Base-by-base conservation (phyloP, 352 stramenopile genomes). In the Pythium plurisporium region DNA sequence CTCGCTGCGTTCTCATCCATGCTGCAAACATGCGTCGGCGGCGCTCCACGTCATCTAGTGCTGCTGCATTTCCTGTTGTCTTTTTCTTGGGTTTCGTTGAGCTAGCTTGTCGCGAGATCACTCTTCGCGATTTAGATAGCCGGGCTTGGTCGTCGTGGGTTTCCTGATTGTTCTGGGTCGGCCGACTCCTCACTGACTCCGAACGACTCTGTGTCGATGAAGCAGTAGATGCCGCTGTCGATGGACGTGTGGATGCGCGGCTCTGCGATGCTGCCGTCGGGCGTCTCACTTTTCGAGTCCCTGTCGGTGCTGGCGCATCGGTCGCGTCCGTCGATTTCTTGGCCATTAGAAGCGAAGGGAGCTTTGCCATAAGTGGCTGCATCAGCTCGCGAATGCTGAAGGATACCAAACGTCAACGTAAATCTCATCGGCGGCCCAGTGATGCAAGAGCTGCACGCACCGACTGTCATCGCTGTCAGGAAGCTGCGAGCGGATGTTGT, bases 341-440 rank as follows among this genome's bases (percentile, higher is more conserved):
- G 31, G 69, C 69, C 48, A 89, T 57, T n/a, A 91, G 38, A n/a
- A 91, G 67, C 15, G 75, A 63, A 26, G 79, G 78, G 29, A 94
- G 31, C 60, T 87, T 94, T 19, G 73, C 72, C 51, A 90, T 64
- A 50, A 91, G 56, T 8, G 79, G 83, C 62, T 91, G 70, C 81
- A 94, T 94, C 34, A 91, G 60, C 51, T 91, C 77, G 51, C 74
- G 78, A 60, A 94, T 82, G 20, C 76, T 86, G 43, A n/a, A n/a
- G n/a, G n/a, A n/a, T n/a, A n/a, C n/a, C n/a, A n/a, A n/a, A n/a
- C n/a, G n/a, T n/a, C n/a, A n/a, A n/a, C n/a, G n/a, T n/a, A n/a
- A n/a, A n/a, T n/a, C n/a, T n/a, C n/a, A n/a, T n/a, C n/a, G n/a
- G n/a, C n/a, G n/a, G n/a, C n/a, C n/a, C n/a, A n/a, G n/a, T n/a